Evolutionary conservation across 768 basidiomycete species (phyloP), one percentile per base, ranked within the genome.

Genomic region (Psilocybe cubensis): DNA sequence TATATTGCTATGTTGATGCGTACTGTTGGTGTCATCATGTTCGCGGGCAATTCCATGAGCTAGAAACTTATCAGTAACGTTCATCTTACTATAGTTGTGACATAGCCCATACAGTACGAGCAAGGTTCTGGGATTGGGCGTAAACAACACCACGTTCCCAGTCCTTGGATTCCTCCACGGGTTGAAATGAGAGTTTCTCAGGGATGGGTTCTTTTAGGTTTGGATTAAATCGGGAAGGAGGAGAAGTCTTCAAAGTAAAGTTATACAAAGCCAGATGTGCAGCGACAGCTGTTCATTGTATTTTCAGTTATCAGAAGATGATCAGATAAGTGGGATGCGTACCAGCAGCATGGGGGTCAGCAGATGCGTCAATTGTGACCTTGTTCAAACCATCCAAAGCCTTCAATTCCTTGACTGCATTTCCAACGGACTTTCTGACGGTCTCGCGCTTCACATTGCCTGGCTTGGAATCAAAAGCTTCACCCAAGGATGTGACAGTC

Each of bases 11-110:
- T 49, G 43, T 28, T 21, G 50, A 69, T n/a, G n/a, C 79, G 42
- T 64, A 88, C 88, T 12, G 91, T 92, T 8, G 92, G 93, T 1
- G 92, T 94, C 78, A 92, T 76, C 71, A 94, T 84, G 70, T 95
- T 95, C 1, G 84, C 92, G 50, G 94, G 94, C 4, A 91, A 74
- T 72, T 95, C 94, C 85, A 84, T 88, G 45, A 95, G 79, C 89
- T 92, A 48, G 38, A 3, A 45, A 11, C 27, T 40, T 20, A 6
- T 44, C 11, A 17, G 28, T 10, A 23, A 50, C 23, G 58, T 35
- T 40, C n/a, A 52, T 43, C 47, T 45, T n/a, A 12, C 9, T 24
- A 21, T 23, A 53, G 31, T 25, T 31, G 31, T 49, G 59, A 48
- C n/a, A 47, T 21, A 27, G 18, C 43, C 53, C 61, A 11, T 70